Percentiles rank a stretch among this genome's conserved stretches.
Evolutionary conservation across 108 stramenopile species (phyloP).

Genomic region (Stephanodiscus triporus): DNA sequence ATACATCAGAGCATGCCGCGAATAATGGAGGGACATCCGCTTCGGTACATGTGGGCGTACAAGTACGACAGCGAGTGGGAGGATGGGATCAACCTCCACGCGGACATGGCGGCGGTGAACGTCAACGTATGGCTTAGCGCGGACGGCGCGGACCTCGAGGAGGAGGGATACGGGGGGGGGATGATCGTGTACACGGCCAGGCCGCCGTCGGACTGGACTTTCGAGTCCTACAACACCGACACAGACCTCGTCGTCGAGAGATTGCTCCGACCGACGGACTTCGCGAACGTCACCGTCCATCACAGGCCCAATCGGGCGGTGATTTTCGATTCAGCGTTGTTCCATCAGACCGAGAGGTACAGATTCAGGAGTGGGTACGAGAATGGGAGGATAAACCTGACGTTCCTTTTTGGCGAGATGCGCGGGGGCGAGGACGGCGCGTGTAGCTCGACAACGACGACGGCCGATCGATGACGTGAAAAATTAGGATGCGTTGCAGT

Average conservation of each 20-base stretch:
- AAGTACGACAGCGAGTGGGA: constrained; percentile 65
- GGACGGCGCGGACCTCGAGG: constrained; percentile 74
- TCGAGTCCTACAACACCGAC: constrained; percentile 63
- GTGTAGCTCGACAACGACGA: not conserved
- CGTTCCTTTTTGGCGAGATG: constrained; percentile 78
- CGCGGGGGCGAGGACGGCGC: constrained; percentile 1
- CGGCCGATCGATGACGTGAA: too few relatives aligned
- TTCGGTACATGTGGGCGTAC: constrained; percentile 75
- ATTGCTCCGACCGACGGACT: constrained; percentile 56
- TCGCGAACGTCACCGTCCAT: constrained; percentile 77
- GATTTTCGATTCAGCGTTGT: constrained; percentile 83
- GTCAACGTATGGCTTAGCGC: constrained; percentile 82
- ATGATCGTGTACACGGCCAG: constrained; percentile 77
- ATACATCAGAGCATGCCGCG: constrained; percentile 52
- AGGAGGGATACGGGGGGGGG: constrained; percentile 58
- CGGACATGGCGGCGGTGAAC: constrained; percentile 84
- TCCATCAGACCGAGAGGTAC: constrained; percentile 78
- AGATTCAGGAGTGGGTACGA: constrained; percentile 68
- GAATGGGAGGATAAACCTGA: constrained; percentile 81
- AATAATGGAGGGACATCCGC: constrained; percentile 59
- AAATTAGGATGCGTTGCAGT: too few relatives aligned
- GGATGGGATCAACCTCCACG: constrained; percentile 74
- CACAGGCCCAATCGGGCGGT: constrained; percentile 79
- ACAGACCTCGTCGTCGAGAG: constrained; percentile 58
- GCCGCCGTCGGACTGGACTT: constrained; percentile 69